These are phyloP conservation scores for Vachellia pachyceras DNA, from an alignment of 306 rosid genomes.

Conservation along the genomic window DNA sequence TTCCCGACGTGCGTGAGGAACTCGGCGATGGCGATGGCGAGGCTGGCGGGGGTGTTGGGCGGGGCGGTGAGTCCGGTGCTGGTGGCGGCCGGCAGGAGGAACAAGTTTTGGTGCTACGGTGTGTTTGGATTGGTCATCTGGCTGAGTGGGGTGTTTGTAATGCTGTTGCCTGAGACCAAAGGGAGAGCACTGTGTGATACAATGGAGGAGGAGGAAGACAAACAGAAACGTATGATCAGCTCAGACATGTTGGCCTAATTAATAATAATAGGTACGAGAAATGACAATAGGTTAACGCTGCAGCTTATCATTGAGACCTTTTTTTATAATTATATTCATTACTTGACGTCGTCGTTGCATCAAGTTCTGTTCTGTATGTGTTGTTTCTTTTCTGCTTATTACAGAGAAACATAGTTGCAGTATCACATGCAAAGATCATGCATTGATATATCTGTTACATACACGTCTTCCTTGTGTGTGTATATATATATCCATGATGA, in stretches of 20 bases:
- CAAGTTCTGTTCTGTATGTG: no score
- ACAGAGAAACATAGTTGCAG: no score
- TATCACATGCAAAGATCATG: no score
- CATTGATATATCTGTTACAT: no score
- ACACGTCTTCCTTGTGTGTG: no score
- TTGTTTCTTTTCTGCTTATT: no score
- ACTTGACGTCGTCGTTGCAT: no score
- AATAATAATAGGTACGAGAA: no score
- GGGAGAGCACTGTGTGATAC: constrained; percentile 63
- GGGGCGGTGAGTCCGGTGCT: constrained; percentile 63
- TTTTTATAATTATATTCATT: no score
- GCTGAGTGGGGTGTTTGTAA: constrained; percentile 52
- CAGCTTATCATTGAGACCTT: no score
- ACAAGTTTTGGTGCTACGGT: constrained; percentile 53
- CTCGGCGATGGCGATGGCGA: constrained; percentile 66
- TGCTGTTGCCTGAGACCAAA: constrained; percentile 65
- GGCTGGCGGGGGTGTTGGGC: constrained; percentile 75
- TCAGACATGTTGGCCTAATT: background rate
- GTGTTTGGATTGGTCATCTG: constrained; percentile 63
- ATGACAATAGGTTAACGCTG: no score
- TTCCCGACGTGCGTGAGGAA: constrained; percentile 74
- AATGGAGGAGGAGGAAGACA: constrained; percentile 67
- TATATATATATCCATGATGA: no score
- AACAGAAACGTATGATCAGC: background rate
- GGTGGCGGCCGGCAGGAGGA: constrained; percentile 54